phyloP scores from a whole-genome alignment of 2,329 filamentous ascomycete species.

The Pestalotiopsis sp. region DNA sequence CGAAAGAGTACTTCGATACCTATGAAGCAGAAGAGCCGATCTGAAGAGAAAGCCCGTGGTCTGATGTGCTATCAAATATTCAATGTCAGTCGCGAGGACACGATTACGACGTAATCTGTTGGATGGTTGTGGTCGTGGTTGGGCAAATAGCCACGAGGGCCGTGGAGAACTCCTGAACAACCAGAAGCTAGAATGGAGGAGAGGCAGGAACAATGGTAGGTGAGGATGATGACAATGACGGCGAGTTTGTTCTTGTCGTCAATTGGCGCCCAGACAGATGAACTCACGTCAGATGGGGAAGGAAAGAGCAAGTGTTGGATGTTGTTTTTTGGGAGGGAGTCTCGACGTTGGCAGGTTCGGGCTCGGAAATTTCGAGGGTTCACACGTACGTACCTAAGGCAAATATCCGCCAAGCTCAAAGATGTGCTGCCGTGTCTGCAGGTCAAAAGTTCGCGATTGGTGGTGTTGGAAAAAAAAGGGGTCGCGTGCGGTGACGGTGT shows the following conservation, averaged over 20 bases:
- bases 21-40: conserved; percentile 26
- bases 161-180: conserved; percentile 14
- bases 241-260: neutral
- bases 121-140: conserved; percentile 8
- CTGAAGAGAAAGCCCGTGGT: conserved; percentile 27
- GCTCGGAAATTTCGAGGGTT: conserved; percentile 18
- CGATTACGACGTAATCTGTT: conserved; percentile 4
- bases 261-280: conserved; percentile 3
- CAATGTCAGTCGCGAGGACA: conserved; percentile 25
- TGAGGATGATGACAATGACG: neutral
- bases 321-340: neutral
- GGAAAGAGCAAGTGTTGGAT: conserved; percentile 1
- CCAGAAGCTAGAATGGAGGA: neutral
- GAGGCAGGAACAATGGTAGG: neutral
- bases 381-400: conserved; percentile 18
- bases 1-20: conserved; percentile 33
- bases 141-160: conserved; percentile 8
- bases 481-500: neutral
- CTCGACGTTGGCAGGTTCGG: neutral
- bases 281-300: conserved; percentile 6
- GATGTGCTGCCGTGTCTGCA: conserved; percentile 21
- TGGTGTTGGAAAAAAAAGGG: conserved; percentile 23
- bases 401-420: conserved; percentile 6
- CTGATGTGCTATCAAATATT: conserved; percentile 19
- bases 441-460: conserved; percentile 37